Percentiles rank a stretch among this genome's conserved stretches.
These are phyloP conservation scores for Pterocarpus santalinus DNA, from an alignment of 306 rosid genomes.

Conservation along the genomic window DNA sequence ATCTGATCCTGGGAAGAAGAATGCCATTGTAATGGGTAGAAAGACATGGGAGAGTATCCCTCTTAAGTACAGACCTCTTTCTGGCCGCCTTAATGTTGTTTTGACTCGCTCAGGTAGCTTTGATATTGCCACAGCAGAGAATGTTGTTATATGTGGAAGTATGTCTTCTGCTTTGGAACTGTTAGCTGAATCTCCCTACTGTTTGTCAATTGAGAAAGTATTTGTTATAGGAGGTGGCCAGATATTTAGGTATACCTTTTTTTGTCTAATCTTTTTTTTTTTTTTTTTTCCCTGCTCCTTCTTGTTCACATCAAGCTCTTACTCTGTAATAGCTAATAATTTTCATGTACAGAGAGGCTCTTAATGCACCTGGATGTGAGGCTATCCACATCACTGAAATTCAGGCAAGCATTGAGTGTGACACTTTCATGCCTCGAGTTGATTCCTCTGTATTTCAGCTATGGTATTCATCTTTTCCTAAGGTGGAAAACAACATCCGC, in stretches of 20 bases:
- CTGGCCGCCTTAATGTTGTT: slow-evolving; percentile 94
- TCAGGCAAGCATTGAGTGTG: slow-evolving; percentile 75
- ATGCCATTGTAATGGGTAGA: slow-evolving; percentile 94
- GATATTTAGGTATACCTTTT: slow-evolving; percentile 71
- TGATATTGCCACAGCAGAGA: slow-evolving; percentile 85
- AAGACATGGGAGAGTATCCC: slow-evolving; percentile 96
- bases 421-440: slow-evolving; percentile 81
- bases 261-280: neutral
- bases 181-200: slow-evolving; percentile 87
- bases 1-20: slow-evolving; percentile 80
- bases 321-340: slow-evolving; percentile 26
- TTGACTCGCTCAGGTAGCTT: slow-evolving; percentile 90
- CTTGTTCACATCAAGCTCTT: slow-evolving; percentile 15
- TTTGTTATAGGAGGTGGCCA: slow-evolving; percentile 93
- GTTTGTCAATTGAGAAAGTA: slow-evolving; percentile 88
- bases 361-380: slow-evolving; percentile 86
- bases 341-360: slow-evolving; percentile 74
- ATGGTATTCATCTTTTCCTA: slow-evolving; percentile 92
- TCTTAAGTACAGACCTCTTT: slow-evolving; percentile 70
- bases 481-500: slow-evolving; percentile 74
- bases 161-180: slow-evolving; percentile 81
- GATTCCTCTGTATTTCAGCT: slow-evolving; percentile 73
- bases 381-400: slow-evolving; percentile 95
- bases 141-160: slow-evolving; percentile 88
- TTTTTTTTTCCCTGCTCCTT: neutral